Base-by-base conservation (phyloP, 306 rosid species). In the Ormosia emarginata region DNA sequence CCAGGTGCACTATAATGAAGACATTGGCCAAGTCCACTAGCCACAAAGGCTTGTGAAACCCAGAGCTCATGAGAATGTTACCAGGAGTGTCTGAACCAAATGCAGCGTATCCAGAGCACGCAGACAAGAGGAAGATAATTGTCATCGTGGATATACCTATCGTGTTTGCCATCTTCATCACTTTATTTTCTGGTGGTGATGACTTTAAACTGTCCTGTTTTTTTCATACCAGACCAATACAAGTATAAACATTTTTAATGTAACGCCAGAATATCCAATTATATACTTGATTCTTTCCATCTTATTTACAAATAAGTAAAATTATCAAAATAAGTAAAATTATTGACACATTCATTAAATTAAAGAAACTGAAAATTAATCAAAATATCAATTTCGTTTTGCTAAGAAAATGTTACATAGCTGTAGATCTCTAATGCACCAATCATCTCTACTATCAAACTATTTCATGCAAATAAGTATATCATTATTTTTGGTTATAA, bases 161-260 rank as follows among this genome's bases (percentile, higher is more conserved):
- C 84, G 2, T 74, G 58, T 81, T 89, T 18, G 88, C 92, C 84
- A 2, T 80, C 84, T 93, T 91, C 95, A 91, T 93, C 69, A 82
- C 89, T 75, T 82, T 81, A 83, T 90, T 91, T 58, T 91, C 94
- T 6, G 97, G 87, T 15, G 90, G 90, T 3, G 89, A 82, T 44
- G 95, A 88, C 80, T 81, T 90, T 40, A 85, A 73, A 1, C 92
- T 87, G 72, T 91, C 95, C 92, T 93, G 72, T 46, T 82, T 78
- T 24, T 24, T 79, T 32, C 34, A 56, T 2, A 10, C 0, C 9
- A 69, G 4, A 43, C 18, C 34, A 43, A 29, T 47, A 8, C 15
- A n/a, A 61, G 34, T 8, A 61, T 32, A 44, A 7, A 44, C 41
- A 5, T 4, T 57, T 55, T 15, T 15, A 6, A 6, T 55, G 61